Evolutionary conservation across 257 asterid genomes (phyloP).

Genomic region (Solanum sejunctum): DNA sequence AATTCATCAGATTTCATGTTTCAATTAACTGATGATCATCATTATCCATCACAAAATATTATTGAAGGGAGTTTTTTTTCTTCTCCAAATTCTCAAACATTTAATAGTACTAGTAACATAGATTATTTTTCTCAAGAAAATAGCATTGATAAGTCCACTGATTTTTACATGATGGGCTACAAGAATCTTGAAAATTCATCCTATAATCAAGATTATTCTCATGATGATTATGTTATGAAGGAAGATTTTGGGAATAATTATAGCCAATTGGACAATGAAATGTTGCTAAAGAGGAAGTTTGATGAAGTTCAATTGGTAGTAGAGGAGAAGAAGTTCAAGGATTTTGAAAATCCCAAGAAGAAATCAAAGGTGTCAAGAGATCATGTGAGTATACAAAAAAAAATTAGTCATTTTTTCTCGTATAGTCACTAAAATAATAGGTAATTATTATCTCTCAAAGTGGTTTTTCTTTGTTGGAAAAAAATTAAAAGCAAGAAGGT

Average conservation of each 20-base stretch:
- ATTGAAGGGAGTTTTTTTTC: not conserved
- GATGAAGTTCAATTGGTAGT: not conserved
- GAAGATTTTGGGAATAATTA: not conserved
- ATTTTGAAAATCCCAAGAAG: constrained; percentile 26
- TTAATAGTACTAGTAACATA: not conserved
- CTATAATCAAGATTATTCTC: not conserved
- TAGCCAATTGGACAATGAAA: constrained; percentile 3
- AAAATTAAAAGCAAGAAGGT: not conserved
- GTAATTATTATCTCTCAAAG: not conserved
- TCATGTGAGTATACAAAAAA: constrained; percentile 17
- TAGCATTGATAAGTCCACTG: constrained; percentile 9
- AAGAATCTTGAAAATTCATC: not conserved
- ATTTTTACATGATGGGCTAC: constrained; percentile 10
- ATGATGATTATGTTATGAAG: not conserved
- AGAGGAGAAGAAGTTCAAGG: not conserved
- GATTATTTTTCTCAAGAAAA: constrained; percentile 39
- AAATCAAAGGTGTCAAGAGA: constrained; percentile 31
- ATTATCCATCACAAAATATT: not conserved
- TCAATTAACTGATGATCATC: constrained; percentile 15
- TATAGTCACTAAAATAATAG: not conserved
- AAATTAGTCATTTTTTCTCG: too few relatives aligned
- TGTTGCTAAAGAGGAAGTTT: constrained; percentile 30
- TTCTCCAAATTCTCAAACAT: not conserved
- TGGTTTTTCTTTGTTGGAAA: not conserved
- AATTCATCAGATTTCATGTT: constrained; percentile 23